Evolutionary conservation across 1,284 basidiomycete species (phyloP).

Genomic region (Phaffia rhodozyma): DNA sequence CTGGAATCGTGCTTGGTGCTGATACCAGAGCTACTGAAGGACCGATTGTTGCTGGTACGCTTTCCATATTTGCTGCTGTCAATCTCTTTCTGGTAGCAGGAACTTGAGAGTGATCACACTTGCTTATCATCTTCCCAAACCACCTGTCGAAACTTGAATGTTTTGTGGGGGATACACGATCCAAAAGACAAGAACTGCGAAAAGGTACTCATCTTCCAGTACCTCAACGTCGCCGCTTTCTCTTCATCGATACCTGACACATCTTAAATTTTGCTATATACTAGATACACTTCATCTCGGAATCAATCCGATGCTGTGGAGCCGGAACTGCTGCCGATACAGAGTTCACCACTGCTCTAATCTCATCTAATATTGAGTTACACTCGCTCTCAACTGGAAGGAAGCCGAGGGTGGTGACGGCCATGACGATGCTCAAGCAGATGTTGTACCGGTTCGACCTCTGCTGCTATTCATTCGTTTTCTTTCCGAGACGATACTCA

Average conservation of each 20-base stretch:
- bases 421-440: slow-evolving; percentile 97
- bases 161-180: neutral
- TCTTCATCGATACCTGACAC: neutral
- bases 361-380: slow-evolving; percentile 85
- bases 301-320: slow-evolving; percentile 92
- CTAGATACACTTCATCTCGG: slow-evolving; percentile 93
- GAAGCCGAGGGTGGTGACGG: slow-evolving; percentile 81
- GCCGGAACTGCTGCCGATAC: slow-evolving; percentile 97
- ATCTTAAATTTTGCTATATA: neutral
- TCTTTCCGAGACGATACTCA: neutral
- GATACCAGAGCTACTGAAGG: slow-evolving; percentile 94
- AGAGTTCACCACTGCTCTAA: slow-evolving; percentile 85
- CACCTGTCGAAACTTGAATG: neutral
- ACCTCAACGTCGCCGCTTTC: slow-evolving; percentile 15
- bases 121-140: neutral
- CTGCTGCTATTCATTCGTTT: slow-evolving; percentile 18
- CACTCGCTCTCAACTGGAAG: slow-evolving; percentile 74
- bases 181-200: slow-evolving; percentile 91
- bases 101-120: neutral
- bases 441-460: slow-evolving; percentile 56
- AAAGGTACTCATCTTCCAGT: slow-evolving; percentile 55
- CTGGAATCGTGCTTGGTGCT: slow-evolving; percentile 89
- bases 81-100: neutral
- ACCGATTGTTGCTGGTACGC: slow-evolving; percentile 67
- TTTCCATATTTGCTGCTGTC: slow-evolving; percentile 26